Evolutionary conservation across 768 basidiomycete genomes (phyloP).

Genomic region (Lentinula lateritia): DNA sequence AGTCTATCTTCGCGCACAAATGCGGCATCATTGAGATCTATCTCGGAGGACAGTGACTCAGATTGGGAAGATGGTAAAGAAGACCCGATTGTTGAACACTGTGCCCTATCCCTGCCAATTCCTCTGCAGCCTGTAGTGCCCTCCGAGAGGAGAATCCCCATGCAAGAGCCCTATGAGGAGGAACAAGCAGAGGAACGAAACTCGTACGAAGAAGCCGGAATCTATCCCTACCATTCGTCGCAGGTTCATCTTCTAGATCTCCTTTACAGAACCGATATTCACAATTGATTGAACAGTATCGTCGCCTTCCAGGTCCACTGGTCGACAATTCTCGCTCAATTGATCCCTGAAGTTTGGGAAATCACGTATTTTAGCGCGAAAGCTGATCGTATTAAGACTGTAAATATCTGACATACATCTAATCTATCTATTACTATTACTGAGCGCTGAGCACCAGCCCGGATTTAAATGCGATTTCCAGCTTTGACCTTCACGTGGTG

Average conservation of each 20-base stretch:
- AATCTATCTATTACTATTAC: too few species aligned
- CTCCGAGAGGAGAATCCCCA: slow-evolving; percentile 12
- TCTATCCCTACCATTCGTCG: slow-evolving; percentile 24
- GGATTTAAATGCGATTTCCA: neutral
- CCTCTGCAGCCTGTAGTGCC: slow-evolving; percentile 22
- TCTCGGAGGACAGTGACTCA: neutral
- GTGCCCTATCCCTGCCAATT: slow-evolving; percentile 13
- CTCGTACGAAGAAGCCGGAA: slow-evolving; percentile 20
- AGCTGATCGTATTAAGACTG: too few species aligned
- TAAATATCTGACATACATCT: too few species aligned
- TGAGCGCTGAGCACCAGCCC: too few species aligned
- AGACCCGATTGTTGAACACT: neutral
- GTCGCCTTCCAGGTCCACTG: neutral
- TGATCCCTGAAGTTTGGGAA: neutral
- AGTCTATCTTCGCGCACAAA: slow-evolving; percentile 1
- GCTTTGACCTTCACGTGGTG: neutral
- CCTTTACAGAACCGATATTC: neutral
- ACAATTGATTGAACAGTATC: neutral
- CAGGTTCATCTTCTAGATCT: neutral
- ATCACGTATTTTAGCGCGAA: too few species aligned
- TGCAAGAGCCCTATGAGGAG: slow-evolving; percentile 16
- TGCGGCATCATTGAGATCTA: neutral
- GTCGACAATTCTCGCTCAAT: neutral
- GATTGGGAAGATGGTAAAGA: slow-evolving; percentile 1
- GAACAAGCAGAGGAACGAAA: slow-evolving; percentile 29